Percentiles rank a stretch among this genome's conserved stretches.
Evolutionary conservation across 1,284 basidiomycete genomes (phyloP).

Genomic region (Neonothopanus nambi): DNA sequence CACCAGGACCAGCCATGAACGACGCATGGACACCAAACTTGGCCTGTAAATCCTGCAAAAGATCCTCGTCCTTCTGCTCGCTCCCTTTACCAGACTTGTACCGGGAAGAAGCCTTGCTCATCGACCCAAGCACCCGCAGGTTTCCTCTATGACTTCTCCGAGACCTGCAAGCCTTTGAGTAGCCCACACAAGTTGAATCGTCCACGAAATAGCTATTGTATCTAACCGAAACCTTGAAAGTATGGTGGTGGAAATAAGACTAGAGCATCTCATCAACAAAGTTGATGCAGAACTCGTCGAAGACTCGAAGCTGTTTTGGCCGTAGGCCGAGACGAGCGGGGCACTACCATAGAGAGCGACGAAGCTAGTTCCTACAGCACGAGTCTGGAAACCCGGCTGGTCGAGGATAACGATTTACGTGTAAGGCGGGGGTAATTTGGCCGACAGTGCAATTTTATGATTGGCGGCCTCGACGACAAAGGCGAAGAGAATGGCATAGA

Average conservation of each 20-base stretch:
- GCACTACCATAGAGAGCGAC: no score
- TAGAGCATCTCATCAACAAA: constrained; percentile 85
- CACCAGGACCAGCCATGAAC: constrained; percentile 65
- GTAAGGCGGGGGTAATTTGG: constrained; percentile 51
- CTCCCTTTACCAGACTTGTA: constrained; percentile 77
- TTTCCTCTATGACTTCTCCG: no score
- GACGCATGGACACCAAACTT: constrained; percentile 78
- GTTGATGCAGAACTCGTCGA: constrained; percentile 89
- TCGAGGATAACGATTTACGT: constrained; percentile 81
- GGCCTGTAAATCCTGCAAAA: constrained; percentile 71
- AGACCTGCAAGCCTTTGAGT: constrained; percentile 75
- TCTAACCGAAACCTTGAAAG: constrained; percentile 74
- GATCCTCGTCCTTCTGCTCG: constrained; percentile 72
- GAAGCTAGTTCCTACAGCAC: constrained; percentile 61
- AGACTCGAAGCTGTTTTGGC: constrained; percentile 82
- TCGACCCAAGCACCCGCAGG: constrained; percentile 68
- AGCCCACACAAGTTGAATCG: constrained; percentile 82
- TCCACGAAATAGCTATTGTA: constrained; percentile 74
- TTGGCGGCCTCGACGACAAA: constrained; percentile 91
- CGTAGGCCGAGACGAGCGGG: no score
- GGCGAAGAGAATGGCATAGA: constrained; percentile 91
- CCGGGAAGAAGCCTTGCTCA: constrained; percentile 72
- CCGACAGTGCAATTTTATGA: constrained; percentile 68
- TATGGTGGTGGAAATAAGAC: constrained; percentile 72
- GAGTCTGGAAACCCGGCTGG: constrained; percentile 81